Conservation (phyloP, 495 filamentous ascomycete species). For the Cercophora sp. region DNA sequence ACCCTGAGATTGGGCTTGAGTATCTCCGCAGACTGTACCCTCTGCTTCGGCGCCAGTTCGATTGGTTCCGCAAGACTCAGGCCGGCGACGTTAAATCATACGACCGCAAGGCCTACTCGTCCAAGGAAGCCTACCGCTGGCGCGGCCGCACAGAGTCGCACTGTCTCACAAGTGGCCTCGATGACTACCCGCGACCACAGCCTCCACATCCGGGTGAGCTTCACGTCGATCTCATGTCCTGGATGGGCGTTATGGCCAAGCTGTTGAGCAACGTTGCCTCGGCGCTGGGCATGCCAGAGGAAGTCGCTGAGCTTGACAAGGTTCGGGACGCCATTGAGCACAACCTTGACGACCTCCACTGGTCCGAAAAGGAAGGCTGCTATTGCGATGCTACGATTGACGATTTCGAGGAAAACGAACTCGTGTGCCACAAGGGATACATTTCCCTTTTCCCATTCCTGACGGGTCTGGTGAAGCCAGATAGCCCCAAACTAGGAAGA, state of each 20-base stretch:
- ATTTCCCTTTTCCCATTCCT: constrained; percentile 93
- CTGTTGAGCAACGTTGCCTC: constrained; percentile 73
- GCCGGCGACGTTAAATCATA: constrained; percentile 85
- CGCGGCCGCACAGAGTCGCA: constrained; percentile 83
- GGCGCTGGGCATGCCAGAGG: constrained; percentile 66
- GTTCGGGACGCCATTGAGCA: constrained; percentile 74
- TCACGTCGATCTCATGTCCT: constrained; percentile 90
- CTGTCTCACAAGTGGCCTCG: constrained; percentile 86
- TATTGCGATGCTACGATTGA: constrained; percentile 97
- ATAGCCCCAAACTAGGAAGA: constrained; percentile 66
- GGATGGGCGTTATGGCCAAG: constrained; percentile 93
- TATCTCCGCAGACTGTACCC: constrained; percentile 84
- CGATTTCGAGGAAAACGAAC: constrained; percentile 82
- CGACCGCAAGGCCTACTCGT: constrained; percentile 80
- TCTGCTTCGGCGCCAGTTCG: constrained; percentile 84
- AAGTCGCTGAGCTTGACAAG: constrained; percentile 65
- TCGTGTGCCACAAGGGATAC: constrained; percentile 96
- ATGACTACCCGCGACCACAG: constrained; percentile 92
- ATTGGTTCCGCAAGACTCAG: constrained; percentile 93
- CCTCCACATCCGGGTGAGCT: constrained; percentile 98
- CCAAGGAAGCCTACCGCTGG: constrained; percentile 92
- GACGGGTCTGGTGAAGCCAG: constrained; percentile 65
- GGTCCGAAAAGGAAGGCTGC: constrained; percentile 70
- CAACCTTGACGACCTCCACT: constrained; percentile 93
- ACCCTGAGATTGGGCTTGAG: constrained; percentile 62